phyloP scores from a whole-genome alignment of 2,329 filamentous ascomycete genomes.

The Beauveria rudraprayagi region DNA sequence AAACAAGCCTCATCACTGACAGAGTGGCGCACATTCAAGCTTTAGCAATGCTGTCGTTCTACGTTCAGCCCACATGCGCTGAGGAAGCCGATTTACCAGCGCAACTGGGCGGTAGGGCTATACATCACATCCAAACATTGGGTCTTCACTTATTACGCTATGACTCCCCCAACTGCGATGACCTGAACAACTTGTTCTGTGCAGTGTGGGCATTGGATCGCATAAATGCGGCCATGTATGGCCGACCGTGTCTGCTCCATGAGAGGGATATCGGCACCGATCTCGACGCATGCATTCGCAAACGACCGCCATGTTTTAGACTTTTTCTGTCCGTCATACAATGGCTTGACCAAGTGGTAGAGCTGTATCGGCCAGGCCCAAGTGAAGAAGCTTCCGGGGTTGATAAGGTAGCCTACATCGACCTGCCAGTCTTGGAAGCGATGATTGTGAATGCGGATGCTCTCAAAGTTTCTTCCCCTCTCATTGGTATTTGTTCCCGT shows the following conservation, averaged over 20 bases:
- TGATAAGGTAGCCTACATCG: conserved; percentile 40
- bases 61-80: conserved; percentile 45
- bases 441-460: conserved; percentile 49
- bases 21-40: conserved; percentile 48
- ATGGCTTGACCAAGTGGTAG: conserved; percentile 51
- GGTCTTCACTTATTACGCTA: conserved; percentile 43
- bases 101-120: conserved; percentile 43
- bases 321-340: conserved; percentile 47
- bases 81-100: conserved; percentile 48
- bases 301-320: conserved; percentile 46
- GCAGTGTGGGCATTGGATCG: conserved; percentile 54
- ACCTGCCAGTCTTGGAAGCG: conserved; percentile 49
- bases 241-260: conserved; percentile 51
- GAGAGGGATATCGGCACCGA: conserved; percentile 51
- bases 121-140: conserved; percentile 50
- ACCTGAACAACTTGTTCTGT: conserved; percentile 45
- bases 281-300: conserved; percentile 40
- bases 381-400: conserved; percentile 31
- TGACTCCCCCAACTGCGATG: conserved; percentile 30
- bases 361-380: conserved; percentile 48
- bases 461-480: conserved; percentile 37
- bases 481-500: conserved; percentile 35
- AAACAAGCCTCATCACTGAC: conserved; percentile 45
- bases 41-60: conserved; percentile 48
- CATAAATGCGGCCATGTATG: conserved; percentile 51